These are phyloP conservation scores for Penicillium malachiteum DNA, from an alignment of 495 filamentous ascomycete species.

Conservation along the genomic window DNA sequence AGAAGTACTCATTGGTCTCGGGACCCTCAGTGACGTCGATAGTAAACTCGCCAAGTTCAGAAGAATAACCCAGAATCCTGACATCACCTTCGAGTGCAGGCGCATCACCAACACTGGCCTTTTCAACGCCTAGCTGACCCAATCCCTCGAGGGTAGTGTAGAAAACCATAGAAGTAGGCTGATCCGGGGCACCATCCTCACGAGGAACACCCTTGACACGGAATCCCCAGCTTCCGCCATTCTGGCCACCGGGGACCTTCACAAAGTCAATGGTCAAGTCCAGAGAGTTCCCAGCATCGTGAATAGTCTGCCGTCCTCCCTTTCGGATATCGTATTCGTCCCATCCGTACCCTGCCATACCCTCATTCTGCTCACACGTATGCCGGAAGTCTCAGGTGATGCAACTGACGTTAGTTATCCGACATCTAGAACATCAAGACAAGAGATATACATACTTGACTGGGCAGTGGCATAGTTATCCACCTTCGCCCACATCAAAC, in stretches of 20 bases:
- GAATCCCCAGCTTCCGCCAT: conserved; percentile 91
- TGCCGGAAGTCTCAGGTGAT: conserved; percentile 73
- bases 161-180: conserved; percentile 77
- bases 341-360: conserved; percentile 96
- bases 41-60: conserved; percentile 79
- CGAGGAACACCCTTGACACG: conserved; percentile 80
- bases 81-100: conserved; percentile 72
- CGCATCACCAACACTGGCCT: conserved; percentile 41
- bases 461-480: conserved; percentile 78
- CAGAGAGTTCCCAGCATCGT: conserved; percentile 80
- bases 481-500: conserved; percentile 86
- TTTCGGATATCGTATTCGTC: conserved; percentile 87
- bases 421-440: background rate
- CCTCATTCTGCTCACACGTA: conserved; percentile 93
- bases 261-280: conserved; percentile 92
- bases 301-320: conserved; percentile 85
- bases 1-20: conserved; percentile 60
- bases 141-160: conserved; percentile 78
- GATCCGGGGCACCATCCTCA: conserved; percentile 59
- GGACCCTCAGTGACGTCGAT: conserved; percentile 72
- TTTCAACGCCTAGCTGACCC: conserved; percentile 60
- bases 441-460: conserved; percentile 58
- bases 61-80: conserved; percentile 68
- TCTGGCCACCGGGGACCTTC: conserved; percentile 82
- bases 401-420: conserved; percentile 1